Percentiles rank a stretch among this genome's conserved stretches.
Conservation (phyloP, 148 eudicot genomes). For the Camellia sinensis region DNA sequence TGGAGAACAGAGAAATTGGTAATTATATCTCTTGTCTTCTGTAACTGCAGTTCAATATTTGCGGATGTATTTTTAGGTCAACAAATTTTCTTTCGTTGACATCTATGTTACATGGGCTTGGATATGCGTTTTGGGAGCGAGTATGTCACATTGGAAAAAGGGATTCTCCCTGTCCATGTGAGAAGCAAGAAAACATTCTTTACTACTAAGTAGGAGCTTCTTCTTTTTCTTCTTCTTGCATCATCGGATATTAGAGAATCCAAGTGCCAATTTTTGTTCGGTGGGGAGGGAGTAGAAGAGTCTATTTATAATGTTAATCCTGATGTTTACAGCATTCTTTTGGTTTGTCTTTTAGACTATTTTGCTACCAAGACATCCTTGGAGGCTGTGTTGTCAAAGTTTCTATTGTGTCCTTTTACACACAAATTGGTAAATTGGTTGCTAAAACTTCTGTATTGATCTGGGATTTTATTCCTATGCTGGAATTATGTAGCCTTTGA, state of each 20-base stretch:
- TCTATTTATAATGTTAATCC: not conserved
- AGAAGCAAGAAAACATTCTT: not conserved
- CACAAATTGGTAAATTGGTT: too few species aligned
- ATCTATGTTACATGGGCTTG: not conserved
- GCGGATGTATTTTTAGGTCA: not conserved
- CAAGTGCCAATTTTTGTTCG: not conserved
- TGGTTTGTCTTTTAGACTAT: too few species aligned
- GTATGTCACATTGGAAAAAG: not conserved
- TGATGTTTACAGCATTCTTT: not conserved
- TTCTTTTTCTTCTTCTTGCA: conserved; percentile 2
- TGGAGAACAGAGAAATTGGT: conserved; percentile 70
- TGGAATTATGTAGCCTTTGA: not conserved
- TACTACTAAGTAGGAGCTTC: not conserved
- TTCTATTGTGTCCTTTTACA: not conserved
- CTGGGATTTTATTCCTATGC: too few species aligned
- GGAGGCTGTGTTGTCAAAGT: not conserved
- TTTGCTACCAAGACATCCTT: not conserved
- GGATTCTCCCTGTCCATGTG: not conserved
- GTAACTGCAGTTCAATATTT: not conserved
- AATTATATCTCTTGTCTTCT: conserved; percentile 14
- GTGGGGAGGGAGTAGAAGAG: not conserved
- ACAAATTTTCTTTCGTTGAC: not conserved
- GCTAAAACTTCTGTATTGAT: too few species aligned
- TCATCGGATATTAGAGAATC: not conserved
- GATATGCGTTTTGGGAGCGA: not conserved